Evolutionary conservation across 2,329 filamentous ascomycete species (phyloP).

Genomic region (Sporothrix curviconia): DNA sequence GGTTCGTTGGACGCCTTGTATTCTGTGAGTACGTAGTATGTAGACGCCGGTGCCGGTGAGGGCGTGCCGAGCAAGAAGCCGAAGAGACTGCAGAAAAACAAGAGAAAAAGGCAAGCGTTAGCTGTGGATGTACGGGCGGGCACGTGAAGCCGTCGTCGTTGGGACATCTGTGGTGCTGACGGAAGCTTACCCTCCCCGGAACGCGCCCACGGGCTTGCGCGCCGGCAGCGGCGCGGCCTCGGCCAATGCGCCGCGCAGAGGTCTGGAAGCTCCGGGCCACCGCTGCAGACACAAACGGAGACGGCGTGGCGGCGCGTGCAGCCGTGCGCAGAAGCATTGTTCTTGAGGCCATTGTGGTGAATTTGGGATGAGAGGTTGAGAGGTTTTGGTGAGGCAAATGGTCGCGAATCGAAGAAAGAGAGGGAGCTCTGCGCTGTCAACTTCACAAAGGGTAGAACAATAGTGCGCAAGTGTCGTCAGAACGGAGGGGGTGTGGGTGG

Average conservation of each 20-base stretch:
- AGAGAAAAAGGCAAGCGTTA: too few relatives aligned
- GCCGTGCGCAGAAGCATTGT: slow-evolving; percentile 32
- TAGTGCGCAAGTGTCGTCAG: not conserved
- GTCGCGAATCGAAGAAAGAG: not conserved
- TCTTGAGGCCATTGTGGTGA: slow-evolving; percentile 40
- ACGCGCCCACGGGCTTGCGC: slow-evolving; percentile 53
- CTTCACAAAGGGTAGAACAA: not conserved
- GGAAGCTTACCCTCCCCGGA: slow-evolving; percentile 51
- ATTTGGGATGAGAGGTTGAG: slow-evolving; percentile 1
- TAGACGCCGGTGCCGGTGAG: slow-evolving; percentile 77
- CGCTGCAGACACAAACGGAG: slow-evolving; percentile 19
- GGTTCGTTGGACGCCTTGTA: slow-evolving; percentile 90
- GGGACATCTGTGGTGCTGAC: too few relatives aligned
- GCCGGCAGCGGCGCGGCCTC: slow-evolving; percentile 45
- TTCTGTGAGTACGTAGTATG: slow-evolving; percentile 86
- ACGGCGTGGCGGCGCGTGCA: slow-evolving; percentile 18
- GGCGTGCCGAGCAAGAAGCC: slow-evolving; percentile 82
- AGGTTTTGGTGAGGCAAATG: not conserved
- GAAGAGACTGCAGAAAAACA: slow-evolving; percentile 64
- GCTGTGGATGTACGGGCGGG: too few relatives aligned
- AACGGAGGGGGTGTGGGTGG: not conserved
- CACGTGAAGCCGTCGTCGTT: too few relatives aligned
- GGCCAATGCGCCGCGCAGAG: slow-evolving; percentile 37
- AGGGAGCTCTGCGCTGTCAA: not conserved
- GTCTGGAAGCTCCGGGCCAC: slow-evolving; percentile 44